phyloP scores from a whole-genome alignment of 208 protist species.

The Trypanosoma vivax region DNA sequence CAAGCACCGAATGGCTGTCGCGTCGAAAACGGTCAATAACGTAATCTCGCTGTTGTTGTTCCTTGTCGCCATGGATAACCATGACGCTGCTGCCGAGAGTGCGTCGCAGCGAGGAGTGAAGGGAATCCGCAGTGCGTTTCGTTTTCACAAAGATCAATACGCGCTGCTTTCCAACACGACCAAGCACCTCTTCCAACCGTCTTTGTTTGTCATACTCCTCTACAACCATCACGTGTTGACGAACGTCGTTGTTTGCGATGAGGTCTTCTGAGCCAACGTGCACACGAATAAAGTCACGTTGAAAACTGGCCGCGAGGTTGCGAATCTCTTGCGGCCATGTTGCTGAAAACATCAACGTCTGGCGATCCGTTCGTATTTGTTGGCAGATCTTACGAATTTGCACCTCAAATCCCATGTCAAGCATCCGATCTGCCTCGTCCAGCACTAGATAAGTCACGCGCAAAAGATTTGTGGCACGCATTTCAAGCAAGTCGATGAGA shows the following conservation, averaged over 20 bases:
- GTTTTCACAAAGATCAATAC: constrained; percentile 90
- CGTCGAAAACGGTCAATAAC: constrained; percentile 82
- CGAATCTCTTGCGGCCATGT: constrained; percentile 91
- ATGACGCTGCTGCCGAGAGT: constrained; percentile 57
- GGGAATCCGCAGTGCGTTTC: constrained; percentile 72
- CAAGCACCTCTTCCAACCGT: constrained; percentile 69
- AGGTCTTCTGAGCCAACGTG: constrained; percentile 89
- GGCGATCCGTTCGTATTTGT: constrained; percentile 92
- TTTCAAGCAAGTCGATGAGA: constrained; percentile 94
- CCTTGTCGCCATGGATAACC: constrained; percentile 90
- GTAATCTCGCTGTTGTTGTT: constrained; percentile 87
- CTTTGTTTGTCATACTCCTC: constrained; percentile 70
- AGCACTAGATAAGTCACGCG: constrained; percentile 97
- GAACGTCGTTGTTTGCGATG: constrained; percentile 74
- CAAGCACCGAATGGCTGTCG: constrained; percentile 54
- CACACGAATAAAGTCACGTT: constrained; percentile 87
- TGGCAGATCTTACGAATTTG: constrained; percentile 95
- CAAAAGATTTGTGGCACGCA: constrained; percentile 91
- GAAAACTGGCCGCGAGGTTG: constrained; percentile 82
- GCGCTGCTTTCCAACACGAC: constrained; percentile 45
- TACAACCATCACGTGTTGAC: constrained; percentile 73
- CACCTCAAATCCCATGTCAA: constrained; percentile 98
- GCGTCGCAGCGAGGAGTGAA: constrained; percentile 60
- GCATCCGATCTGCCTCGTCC: constrained; percentile 98
- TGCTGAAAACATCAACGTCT: constrained; percentile 97